These are phyloP conservation scores for Fraxinus sp. DNA, from an alignment of 305 asterid genomes.

Conservation along the genomic window DNA sequence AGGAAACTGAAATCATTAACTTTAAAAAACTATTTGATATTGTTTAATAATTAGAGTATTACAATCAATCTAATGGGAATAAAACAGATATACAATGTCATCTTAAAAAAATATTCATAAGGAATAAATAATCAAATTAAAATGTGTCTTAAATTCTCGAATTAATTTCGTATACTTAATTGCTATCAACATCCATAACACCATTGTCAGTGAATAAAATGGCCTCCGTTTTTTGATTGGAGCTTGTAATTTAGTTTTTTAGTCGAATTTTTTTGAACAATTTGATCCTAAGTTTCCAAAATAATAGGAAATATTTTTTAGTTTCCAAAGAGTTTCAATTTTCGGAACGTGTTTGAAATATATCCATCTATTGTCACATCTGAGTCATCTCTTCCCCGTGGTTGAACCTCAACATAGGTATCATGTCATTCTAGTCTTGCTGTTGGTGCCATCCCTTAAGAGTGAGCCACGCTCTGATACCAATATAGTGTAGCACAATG, in stretches of 20 bases:
- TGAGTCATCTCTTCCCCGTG: background rate
- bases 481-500: background rate
- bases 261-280: background rate
- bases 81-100: background rate
- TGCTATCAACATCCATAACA: background rate
- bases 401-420: background rate
- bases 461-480: background rate
- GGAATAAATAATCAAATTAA: background rate
- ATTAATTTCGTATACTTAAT: background rate
- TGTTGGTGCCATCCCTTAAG: background rate
- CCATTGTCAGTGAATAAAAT: background rate
- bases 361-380: background rate
- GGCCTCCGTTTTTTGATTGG: background rate
- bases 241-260: background rate
- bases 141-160: background rate
- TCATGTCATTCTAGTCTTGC: background rate
- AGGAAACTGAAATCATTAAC: background rate
- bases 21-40: background rate
- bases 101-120: background rate
- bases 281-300: background rate
- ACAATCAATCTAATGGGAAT: background rate
- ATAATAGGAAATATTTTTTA: background rate
- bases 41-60: background rate
- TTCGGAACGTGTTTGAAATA: background rate
- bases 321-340: background rate